Conservation (phyloP, 345 rosid genomes). For the Geranium rotundifolium region DNA sequence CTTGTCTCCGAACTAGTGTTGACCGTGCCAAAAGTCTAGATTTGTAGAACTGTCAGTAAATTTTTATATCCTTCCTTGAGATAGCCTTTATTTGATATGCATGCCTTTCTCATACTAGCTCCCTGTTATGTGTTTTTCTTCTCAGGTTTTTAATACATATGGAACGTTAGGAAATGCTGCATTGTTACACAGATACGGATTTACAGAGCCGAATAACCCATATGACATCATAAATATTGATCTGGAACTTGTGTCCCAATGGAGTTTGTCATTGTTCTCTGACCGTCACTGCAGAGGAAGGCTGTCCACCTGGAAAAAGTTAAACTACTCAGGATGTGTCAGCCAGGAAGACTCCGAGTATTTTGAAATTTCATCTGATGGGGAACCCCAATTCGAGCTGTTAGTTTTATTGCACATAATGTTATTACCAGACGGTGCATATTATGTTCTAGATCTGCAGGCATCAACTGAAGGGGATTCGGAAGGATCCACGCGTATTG, state of each 20-base stretch:
- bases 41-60: no score
- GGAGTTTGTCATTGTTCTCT: conserved; percentile 57
- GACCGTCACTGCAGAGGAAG: conserved; percentile 51
- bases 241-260: conserved; percentile 54
- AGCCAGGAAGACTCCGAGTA: conserved; percentile 62
- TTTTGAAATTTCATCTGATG: conserved; percentile 61
- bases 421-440: conserved; percentile 43
- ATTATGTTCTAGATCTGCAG: conserved; percentile 35
- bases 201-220: conserved; percentile 62
- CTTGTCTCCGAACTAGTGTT: no score
- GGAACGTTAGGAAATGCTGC: conserved; percentile 80
- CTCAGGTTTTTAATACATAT: conserved; percentile 75
- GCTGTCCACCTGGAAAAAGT: conserved; percentile 56
- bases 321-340: conserved; percentile 48
- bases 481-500: conserved; percentile 14
- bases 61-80: not conserved
- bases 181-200: conserved; percentile 85
- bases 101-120: not conserved
- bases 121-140: not conserved
- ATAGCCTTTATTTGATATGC: not conserved
- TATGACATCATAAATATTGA: conserved; percentile 79
- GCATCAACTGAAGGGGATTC: conserved; percentile 21
- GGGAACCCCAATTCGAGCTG: conserved; percentile 72
- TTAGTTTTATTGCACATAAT: conserved; percentile 44
- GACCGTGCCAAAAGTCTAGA: no score